Percentiles rank a stretch among this genome's conserved stretches.
Evolutionary conservation across 768 basidiomycete species (phyloP).

Genomic region (Rhizopogon salebrosus): DNA sequence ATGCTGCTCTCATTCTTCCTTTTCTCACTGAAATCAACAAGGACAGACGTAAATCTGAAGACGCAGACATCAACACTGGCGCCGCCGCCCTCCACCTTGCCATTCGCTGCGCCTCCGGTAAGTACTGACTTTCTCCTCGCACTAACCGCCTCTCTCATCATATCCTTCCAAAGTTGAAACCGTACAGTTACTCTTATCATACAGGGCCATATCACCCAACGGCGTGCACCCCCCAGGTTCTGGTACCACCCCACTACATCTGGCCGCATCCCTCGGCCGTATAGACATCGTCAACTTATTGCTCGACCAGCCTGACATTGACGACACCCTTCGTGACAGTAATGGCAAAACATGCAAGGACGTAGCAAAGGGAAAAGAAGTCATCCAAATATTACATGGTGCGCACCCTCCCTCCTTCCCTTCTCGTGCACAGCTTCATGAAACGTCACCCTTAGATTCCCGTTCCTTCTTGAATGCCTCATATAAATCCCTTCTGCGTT

Average conservation of each 20-base stretch:
- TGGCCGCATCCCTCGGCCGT: conserved; percentile 69
- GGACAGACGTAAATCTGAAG: conserved; percentile 48
- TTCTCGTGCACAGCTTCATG: background rate
- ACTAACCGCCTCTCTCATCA: background rate
- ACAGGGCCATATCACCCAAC: conserved; percentile 77
- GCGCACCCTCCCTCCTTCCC: conserved; percentile 9
- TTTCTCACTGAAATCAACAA: conserved; percentile 74
- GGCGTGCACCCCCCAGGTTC: conserved; percentile 69
- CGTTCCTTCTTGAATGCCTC: conserved; percentile 69
- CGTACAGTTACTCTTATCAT: conserved; percentile 58
- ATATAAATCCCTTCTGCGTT: conserved; percentile 66
- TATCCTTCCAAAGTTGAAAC: conserved; percentile 49
- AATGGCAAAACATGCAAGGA: conserved; percentile 68
- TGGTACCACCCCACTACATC: conserved; percentile 66
- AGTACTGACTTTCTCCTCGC: conserved; percentile 16
- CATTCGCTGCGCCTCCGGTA: conserved; percentile 75
- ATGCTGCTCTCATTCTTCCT: conserved; percentile 75
- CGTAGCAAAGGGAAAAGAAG: conserved; percentile 65
- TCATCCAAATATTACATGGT: conserved; percentile 66
- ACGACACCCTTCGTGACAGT: conserved; percentile 69
- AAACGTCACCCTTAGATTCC: conserved; percentile 49
- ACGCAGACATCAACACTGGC: conserved; percentile 53
- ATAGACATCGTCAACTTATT: conserved; percentile 69
- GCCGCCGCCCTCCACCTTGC: conserved; percentile 79
- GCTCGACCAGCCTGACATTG: conserved; percentile 72